Base-by-base conservation (phyloP, 805 yeast species). In the Hermanozyma aechmeae region DNA sequence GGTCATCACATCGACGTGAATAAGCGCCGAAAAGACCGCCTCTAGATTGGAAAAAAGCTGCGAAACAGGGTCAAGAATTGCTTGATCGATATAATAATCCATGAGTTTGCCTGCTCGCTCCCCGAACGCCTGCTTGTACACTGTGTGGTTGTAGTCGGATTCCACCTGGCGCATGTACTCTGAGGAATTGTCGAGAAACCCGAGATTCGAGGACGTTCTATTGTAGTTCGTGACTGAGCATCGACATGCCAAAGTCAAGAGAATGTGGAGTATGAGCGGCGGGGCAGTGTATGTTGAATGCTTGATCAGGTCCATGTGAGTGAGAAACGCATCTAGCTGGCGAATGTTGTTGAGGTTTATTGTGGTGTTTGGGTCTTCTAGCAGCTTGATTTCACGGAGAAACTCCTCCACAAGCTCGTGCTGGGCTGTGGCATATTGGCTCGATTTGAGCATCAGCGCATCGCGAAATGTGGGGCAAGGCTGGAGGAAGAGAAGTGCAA, bases 201-300 rank as follows among this genome's bases (percentile, higher is more conserved):
- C n/a, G n/a, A n/a, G n/a, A n/a, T n/a, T n/a, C n/a, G n/a, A n/a
- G n/a, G n/a, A n/a, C n/a, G n/a, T n/a, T n/a, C n/a, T n/a, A n/a
- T n/a, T n/a, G n/a, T n/a, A 53, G 31, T 53, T 52, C 17, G 45
- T 38, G 3, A 31, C 37, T 8, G 56, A 48, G 24, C 44, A 32
- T 22, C 63, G 40, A 0, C 56, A 39, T 1, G 56, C 52, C 17
- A 61, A 30, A 2, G 66, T 58, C 16, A 58, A 30, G 14, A 61
- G 30, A 5, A 61, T 37, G 6, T 55, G 47, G 12, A 57, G 33
- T 8, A 54, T 30, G 26, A 43, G 35, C 6, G n/a, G n/a, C n/a
- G n/a, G n/a, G n/a, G n/a, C n/a, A n/a, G n/a, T n/a, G n/a, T n/a
- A n/a, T n/a, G n/a, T n/a, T n/a, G n/a, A n/a, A n/a, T n/a, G n/a